Percentiles rank a stretch among this genome's conserved stretches.
phyloP scores from a whole-genome alignment of 352 stramenopile species.

The Globisporangium takayamanum region DNA sequence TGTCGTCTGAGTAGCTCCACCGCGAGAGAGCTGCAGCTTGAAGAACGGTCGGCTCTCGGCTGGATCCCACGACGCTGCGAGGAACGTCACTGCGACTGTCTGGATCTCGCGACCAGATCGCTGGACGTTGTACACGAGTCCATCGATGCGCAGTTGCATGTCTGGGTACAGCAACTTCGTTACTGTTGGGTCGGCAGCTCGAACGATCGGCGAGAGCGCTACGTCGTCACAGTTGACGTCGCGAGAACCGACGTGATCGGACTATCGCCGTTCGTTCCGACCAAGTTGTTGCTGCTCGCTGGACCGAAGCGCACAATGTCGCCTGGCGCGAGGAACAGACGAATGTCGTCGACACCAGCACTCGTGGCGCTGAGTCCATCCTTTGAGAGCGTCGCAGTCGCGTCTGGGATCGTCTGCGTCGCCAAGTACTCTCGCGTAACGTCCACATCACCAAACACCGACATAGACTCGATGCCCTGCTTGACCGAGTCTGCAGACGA shows the following conservation, averaged over 20 bases:
- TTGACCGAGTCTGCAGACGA: slow-evolving; percentile 54
- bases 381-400: slow-evolving; percentile 40
- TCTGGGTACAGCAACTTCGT: slow-evolving; percentile 62
- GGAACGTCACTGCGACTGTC: slow-evolving; percentile 41
- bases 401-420: slow-evolving; percentile 50
- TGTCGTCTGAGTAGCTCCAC: slow-evolving; percentile 22
- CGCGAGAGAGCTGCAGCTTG: slow-evolving; percentile 35
- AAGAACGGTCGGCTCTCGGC: slow-evolving; percentile 20
- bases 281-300: slow-evolving; percentile 26
- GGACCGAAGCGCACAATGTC: slow-evolving; percentile 66
- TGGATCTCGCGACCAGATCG: slow-evolving; percentile 91
- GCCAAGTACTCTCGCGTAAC: slow-evolving; percentile 44
- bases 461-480: slow-evolving; percentile 70
- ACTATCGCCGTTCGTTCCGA: slow-evolving; percentile 58
- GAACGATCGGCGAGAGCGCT: slow-evolving; percentile 42
- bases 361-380: slow-evolving; percentile 46
- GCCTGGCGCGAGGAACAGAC: slow-evolving; percentile 50
- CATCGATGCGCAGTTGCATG: slow-evolving; percentile 87
- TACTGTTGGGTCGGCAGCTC: slow-evolving; percentile 17
- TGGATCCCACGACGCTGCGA: slow-evolving; percentile 19
- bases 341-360: slow-evolving; percentile 46
- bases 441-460: slow-evolving; percentile 69
- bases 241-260: slow-evolving; percentile 38
- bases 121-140: slow-evolving; percentile 78
- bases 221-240: slow-evolving; percentile 45